These are phyloP conservation scores for Penicillium vulpinum DNA, from an alignment of 2,329 filamentous ascomycete species.

Conservation along the genomic window DNA sequence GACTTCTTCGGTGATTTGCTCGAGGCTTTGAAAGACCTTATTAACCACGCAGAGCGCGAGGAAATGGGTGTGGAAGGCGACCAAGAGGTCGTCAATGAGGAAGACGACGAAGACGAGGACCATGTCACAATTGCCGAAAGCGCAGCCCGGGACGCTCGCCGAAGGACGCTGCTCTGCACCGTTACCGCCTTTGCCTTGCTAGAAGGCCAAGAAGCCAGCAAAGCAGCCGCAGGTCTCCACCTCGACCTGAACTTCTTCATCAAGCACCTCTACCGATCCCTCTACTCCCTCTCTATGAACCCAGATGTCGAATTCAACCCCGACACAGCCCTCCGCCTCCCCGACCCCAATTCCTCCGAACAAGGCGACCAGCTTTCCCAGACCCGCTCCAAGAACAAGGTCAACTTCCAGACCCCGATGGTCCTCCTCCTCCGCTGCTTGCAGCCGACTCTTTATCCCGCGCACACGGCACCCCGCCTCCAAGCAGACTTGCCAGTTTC, in stretches of 20 bases:
- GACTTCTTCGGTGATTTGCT: conserved; percentile 97
- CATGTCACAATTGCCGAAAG: conserved; percentile 52
- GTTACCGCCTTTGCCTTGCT: conserved; percentile 96
- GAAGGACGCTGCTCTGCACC: conserved; percentile 88
- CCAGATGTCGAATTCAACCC: conserved; percentile 81
- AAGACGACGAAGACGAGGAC: conserved; percentile 39
- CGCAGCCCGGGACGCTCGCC: conserved; percentile 68
- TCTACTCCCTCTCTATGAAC: conserved; percentile 76
- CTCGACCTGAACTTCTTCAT: conserved; percentile 96
- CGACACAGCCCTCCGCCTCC: conserved; percentile 68
- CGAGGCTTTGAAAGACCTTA: conserved; percentile 90
- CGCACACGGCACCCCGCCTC: conserved; percentile 73
- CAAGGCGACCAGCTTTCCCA: conserved; percentile 40
- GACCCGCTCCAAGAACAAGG: conserved; percentile 60
- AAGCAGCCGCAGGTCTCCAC: conserved; percentile 75
- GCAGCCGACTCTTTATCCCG: conserved; percentile 77
- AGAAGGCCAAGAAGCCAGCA: conserved; percentile 87
- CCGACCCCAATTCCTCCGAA: conserved; percentile 59
- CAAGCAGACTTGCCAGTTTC: conserved; percentile 84
- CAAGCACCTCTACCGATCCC: conserved; percentile 83
- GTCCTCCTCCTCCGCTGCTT: conserved; percentile 87
- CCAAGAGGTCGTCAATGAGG: conserved; percentile 34
- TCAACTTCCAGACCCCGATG: conserved; percentile 94
- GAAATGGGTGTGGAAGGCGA: conserved; percentile 51
- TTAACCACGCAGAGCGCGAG: conserved; percentile 65